A percentile compares a stretch with the other conserved stretches of the same genome.
Evolutionary conservation across 2,329 filamentous ascomycete genomes (phyloP).

Genomic region (Fusarium globosum): DNA sequence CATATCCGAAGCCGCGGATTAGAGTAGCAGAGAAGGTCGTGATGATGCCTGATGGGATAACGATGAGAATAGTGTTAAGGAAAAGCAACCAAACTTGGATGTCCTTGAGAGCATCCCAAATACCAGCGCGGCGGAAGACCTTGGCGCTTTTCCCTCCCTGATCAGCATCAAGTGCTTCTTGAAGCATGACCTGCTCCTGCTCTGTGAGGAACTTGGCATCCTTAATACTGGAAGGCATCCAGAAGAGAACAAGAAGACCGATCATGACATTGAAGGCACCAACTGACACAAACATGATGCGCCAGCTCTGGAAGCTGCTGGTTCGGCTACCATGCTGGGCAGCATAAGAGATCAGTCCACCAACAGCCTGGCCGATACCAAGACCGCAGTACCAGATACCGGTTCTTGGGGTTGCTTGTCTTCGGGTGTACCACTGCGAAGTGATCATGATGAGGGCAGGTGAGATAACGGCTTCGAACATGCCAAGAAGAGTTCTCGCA

Average conservation of each 20-base stretch:
- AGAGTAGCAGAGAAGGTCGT: conserved; percentile 5
- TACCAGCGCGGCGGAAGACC: not conserved
- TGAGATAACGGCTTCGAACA: conserved; percentile 6
- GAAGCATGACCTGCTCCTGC: not conserved
- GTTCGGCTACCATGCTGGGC: conserved; percentile 5
- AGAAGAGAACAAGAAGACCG: not conserved
- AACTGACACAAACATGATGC: conserved; percentile 6
- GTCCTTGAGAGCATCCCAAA: conserved; percentile 9
- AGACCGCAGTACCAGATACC: conserved; percentile 20
- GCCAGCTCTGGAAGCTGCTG: conserved; percentile 1
- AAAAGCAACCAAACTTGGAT: conserved; percentile 3
- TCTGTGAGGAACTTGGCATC: conserved; percentile 7
- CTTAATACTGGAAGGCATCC: conserved; percentile 10
- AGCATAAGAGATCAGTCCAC: conserved; percentile 10
- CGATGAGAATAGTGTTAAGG: conserved; percentile 9
- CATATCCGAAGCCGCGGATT: conserved; percentile 2
- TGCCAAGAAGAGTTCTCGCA: conserved; percentile 16
- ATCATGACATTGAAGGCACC: conserved; percentile 1
- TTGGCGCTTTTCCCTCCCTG: conserved; percentile 1
- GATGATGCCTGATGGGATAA: conserved; percentile 5
- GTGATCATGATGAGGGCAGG: conserved; percentile 8
- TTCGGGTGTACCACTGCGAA: conserved; percentile 12
- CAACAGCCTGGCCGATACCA: conserved; percentile 1
- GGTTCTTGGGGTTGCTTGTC: conserved; percentile 2
- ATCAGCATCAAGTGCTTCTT: conserved; percentile 1